Evolutionary conservation across 1,284 basidiomycete species (phyloP).

Genomic region (Inonotus obliquus): DNA sequence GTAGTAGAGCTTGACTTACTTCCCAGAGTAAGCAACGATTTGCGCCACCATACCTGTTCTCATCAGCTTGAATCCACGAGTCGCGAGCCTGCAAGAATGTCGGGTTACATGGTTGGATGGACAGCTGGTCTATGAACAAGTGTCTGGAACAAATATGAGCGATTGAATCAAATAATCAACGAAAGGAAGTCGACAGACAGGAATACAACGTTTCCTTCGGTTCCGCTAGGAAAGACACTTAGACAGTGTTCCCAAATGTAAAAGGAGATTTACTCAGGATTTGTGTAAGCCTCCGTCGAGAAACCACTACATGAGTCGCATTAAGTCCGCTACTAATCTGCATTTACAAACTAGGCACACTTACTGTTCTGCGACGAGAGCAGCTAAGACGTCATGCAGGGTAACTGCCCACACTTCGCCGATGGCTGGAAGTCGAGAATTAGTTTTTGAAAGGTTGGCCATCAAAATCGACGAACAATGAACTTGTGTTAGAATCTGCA

Average conservation of each 20-base stretch:
- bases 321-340: neutral
- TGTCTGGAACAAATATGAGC: slow-evolving; percentile 24
- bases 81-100: slow-evolving; percentile 39
- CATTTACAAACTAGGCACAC: neutral
- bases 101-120: slow-evolving; percentile 49
- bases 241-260: neutral
- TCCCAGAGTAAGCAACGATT: slow-evolving; percentile 44
- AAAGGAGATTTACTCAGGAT: slow-evolving; percentile 28
- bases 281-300: slow-evolving; percentile 35
- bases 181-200: slow-evolving; percentile 19
- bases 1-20: neutral
- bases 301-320: slow-evolving; percentile 29
- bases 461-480: slow-evolving; percentile 29
- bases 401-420: slow-evolving; percentile 52
- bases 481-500: slow-evolving; percentile 34
- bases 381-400: slow-evolving; percentile 48
- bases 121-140: slow-evolving; percentile 46
- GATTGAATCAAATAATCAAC: neutral
- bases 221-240: slow-evolving; percentile 24
- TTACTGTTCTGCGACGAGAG: slow-evolving; percentile 34
- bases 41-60: slow-evolving; percentile 41
- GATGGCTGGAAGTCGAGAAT: slow-evolving; percentile 29
- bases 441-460: neutral
- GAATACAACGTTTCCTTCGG: slow-evolving; percentile 43
- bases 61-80: slow-evolving; percentile 54